A percentile compares a stretch with the other conserved stretches of the same genome.
Evolutionary conservation across 2,329 filamentous ascomycete species (phyloP).

Genomic region (Penicillium sp.): DNA sequence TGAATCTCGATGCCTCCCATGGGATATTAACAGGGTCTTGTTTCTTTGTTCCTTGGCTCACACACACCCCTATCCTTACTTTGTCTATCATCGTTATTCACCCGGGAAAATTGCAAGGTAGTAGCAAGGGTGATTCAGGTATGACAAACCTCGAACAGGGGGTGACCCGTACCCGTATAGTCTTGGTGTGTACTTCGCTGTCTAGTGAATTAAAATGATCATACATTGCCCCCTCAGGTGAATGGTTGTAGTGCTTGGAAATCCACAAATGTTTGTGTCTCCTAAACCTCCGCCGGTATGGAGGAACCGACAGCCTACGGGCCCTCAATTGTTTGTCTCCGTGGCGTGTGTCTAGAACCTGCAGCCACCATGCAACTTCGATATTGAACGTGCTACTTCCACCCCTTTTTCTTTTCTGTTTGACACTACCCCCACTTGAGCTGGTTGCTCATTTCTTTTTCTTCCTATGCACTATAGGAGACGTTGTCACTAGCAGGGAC

Average conservation of each 20-base stretch:
- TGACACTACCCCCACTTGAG: neutral
- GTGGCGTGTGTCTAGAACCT: conserved; percentile 9
- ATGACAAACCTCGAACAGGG: neutral
- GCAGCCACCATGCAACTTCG: conserved; percentile 10
- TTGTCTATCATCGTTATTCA: neutral
- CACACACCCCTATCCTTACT: neutral
- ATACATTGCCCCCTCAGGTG: neutral
- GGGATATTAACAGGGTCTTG: neutral
- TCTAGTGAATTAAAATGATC: no score
- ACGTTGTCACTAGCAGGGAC: neutral
- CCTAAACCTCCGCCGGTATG: neutral
- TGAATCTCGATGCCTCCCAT: neutral
- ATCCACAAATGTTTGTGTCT: neutral
- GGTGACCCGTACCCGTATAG: neutral
- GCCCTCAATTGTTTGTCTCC: conserved; percentile 3
- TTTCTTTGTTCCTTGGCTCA: neutral
- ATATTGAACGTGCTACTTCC: neutral
- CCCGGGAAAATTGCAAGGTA: conserved; percentile 3
- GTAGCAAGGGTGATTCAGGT: neutral
- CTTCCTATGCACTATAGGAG: neutral
- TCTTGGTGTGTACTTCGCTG: neutral
- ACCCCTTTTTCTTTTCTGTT: neutral
- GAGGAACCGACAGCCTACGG: neutral
- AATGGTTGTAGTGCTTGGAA: neutral
- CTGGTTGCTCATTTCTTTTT: neutral